Conservation (phyloP, 78 protist species). For the Planoprotostelium fungivorum region DNA sequence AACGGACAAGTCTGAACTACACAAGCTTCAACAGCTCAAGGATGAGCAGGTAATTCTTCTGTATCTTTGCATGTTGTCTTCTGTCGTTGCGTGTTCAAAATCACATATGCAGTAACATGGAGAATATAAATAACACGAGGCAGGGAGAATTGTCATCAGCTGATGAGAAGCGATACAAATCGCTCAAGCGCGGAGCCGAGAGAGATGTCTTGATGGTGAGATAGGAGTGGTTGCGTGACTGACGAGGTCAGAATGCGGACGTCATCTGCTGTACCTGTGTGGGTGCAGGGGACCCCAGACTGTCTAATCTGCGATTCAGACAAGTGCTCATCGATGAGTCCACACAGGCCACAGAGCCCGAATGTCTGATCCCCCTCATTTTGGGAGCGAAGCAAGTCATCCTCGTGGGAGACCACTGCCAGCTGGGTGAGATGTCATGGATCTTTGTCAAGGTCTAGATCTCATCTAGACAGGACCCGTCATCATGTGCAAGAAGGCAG, state of each 20-base stretch:
- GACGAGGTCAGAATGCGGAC: slow-evolving; percentile 74
- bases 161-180: slow-evolving; percentile 66
- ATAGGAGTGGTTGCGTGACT: background rate
- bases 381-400: slow-evolving; percentile 92
- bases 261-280: slow-evolving; percentile 98
- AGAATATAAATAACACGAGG: background rate
- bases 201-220: slow-evolving; percentile 61
- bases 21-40: slow-evolving; percentile 81
- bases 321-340: slow-evolving; percentile 96
- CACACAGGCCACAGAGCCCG: slow-evolving; percentile 99
- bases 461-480: slow-evolving; percentile 98
- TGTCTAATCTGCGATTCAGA: slow-evolving; percentile 76
- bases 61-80: too few species aligned
- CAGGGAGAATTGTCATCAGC: slow-evolving; percentile 47
- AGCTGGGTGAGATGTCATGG: slow-evolving; percentile 25
- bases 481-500: slow-evolving; percentile 95
- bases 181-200: slow-evolving; percentile 70
- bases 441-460: slow-evolving; percentile 58
- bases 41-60: slow-evolving; percentile 28
- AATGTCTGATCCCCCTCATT: slow-evolving; percentile 95
- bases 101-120: too few species aligned
- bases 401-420: slow-evolving; percentile 91
- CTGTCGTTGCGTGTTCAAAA: too few species aligned
- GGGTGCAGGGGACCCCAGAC: slow-evolving; percentile 98
- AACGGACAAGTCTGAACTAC: slow-evolving; percentile 64